These are phyloP conservation scores for Microthlaspi erraticum DNA, from an alignment of 345 rosid species.

Conservation along the genomic window DNA sequence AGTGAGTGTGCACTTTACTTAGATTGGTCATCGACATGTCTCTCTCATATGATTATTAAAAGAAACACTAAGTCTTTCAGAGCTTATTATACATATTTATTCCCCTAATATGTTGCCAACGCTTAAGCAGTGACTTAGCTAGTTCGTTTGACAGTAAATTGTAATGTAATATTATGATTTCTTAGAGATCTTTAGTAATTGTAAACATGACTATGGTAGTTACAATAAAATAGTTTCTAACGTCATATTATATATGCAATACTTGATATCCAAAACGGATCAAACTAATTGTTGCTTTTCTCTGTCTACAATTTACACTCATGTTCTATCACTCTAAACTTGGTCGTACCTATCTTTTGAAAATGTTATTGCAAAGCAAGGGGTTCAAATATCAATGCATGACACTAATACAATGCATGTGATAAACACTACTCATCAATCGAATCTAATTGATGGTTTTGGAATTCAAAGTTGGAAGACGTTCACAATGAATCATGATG, in stretches of 20 bases:
- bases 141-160: background rate
- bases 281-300: background rate
- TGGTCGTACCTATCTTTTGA: background rate
- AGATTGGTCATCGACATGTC: conserved; percentile 32
- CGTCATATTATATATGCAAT: background rate
- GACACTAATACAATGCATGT: conserved; percentile 4
- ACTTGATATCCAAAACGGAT: conserved; percentile 3
- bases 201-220: conserved; percentile 6
- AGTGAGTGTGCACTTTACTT: conserved; percentile 37
- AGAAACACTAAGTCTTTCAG: conserved; percentile 28
- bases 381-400: background rate
- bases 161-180: background rate
- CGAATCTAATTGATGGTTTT: conserved; percentile 29
- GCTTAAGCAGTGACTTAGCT: background rate
- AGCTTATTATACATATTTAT: background rate
- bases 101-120: conserved; percentile 13
- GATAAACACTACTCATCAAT: background rate
- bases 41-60: conserved; percentile 32
- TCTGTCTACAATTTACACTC: background rate
- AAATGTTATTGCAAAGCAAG: conserved; percentile 8
- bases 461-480: conserved; percentile 32
- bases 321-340: background rate
- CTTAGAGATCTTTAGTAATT: background rate
- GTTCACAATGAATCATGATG: conserved; percentile 32
- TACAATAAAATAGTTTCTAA: background rate